Evolutionary conservation across 2,329 filamentous ascomycete genomes (phyloP), one percentile per base, ranked within the genome.

Genomic region (Blastomyces gilchristii): DNA sequence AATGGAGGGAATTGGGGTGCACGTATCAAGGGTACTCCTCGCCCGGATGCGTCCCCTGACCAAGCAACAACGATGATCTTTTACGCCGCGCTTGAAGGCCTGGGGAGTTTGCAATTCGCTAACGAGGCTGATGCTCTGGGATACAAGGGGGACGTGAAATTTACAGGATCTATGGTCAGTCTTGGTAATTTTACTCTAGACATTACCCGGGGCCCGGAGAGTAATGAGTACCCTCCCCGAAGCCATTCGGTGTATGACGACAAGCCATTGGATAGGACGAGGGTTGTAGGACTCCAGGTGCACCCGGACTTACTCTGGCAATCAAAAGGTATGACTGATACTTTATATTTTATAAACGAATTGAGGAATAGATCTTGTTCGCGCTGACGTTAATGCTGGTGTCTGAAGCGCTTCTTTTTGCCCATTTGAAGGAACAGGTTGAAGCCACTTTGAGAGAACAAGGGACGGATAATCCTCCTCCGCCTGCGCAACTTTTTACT

Each of bases 1-100:
- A 83, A 96, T 74, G 92, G 91, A 63, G 94, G 94, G 63, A 96
- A 86, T 76, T 99, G 94, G 94, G 94, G 87, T 62, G 90, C 88
- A 47, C 83, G 94, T 64, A 87, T 99, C 71, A 92, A 89, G 76
- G 94, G 94, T 28, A 84, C 83, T 53, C 87, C 90, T 49, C 85
- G 89, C 58, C 83, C 86, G 5, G 88, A 88, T 72, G 88, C 83
- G 0, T 81, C 85, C 5, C 74, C 79, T 0, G 81, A 88, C 65
- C 79, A 91, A 63, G 89, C 89, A 73, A 93, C 87, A 0, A 87
- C 89, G 1, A 74, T 97, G 3, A 79, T 95, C 62, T 93, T 96
- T 76, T 95, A 95, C 74, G 82, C 91, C 63, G 85, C 85, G 0
- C 81, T 96, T 64, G 92, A 97, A 72, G 91, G 89, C 0, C 72